These are phyloP conservation scores for Linanthus parryae DNA, from an alignment of 148 eudicot species.

Conservation along the genomic window DNA sequence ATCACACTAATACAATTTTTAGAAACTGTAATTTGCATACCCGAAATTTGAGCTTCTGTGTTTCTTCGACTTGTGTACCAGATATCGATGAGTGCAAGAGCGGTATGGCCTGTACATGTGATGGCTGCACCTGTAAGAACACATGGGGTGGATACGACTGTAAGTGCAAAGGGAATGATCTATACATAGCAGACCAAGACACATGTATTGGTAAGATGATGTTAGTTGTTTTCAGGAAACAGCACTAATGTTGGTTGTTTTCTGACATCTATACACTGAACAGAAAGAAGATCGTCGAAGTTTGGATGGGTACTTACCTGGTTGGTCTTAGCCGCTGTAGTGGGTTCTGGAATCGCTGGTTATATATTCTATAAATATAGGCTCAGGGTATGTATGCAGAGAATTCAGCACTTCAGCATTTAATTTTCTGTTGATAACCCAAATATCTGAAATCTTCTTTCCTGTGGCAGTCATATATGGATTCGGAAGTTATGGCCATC, in stretches of 20 bases:
- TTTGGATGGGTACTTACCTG: constrained; percentile 43
- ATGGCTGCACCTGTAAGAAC: constrained; percentile 74
- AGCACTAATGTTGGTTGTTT: too few relatives aligned
- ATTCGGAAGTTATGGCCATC: constrained; percentile 92
- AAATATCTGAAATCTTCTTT: constrained; percentile 1
- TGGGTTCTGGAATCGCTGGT: constrained; percentile 51
- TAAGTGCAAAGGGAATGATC: constrained; percentile 51
- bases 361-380: constrained; percentile 90
- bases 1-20: neutral
- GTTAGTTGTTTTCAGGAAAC: neutral
- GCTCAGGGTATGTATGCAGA: constrained; percentile 50
- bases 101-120: constrained; percentile 59
- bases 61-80: constrained; percentile 12
- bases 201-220: constrained; percentile 65
- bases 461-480: constrained; percentile 80
- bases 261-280: neutral
- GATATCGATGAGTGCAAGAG: constrained; percentile 84
- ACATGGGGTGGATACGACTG: constrained; percentile 87
- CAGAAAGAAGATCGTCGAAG: constrained; percentile 60
- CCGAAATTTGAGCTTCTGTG: neutral
- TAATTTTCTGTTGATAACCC: neutral
- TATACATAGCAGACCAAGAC: constrained; percentile 72
- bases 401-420: neutral
- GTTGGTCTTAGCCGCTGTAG: constrained; percentile 40
- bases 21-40: neutral